These are phyloP conservation scores for Citrus unshiu DNA, from an alignment of 345 rosid species.

Conservation along the genomic window DNA sequence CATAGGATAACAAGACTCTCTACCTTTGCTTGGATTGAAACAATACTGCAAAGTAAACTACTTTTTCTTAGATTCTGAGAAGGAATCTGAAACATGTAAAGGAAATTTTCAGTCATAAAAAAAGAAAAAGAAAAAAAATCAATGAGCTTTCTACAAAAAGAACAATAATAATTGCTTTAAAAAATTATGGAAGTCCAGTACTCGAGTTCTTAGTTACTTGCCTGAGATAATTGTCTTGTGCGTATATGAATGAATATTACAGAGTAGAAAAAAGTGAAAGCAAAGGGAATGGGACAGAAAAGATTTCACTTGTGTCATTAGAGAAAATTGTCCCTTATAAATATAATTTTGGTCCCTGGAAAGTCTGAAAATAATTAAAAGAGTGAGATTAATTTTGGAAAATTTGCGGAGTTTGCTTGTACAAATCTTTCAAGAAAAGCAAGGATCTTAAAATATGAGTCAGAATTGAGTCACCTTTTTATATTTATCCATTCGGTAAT, in stretches of 20 bases:
- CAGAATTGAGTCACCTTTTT: neutral
- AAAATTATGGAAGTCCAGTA: neutral
- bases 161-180: too few species aligned
- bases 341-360: neutral
- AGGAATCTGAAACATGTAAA: conserved; percentile 32
- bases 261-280: neutral
- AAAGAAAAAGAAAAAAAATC: neutral
- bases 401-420: neutral
- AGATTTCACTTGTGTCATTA: conserved; percentile 12
- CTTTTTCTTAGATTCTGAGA: conserved; percentile 12
- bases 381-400: neutral
- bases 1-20: conserved; percentile 12
- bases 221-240: conserved; percentile 3
- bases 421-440: neutral
- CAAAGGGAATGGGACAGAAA: neutral
- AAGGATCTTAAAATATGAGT: neutral
- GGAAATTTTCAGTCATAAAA: neutral
- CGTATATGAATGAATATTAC: neutral
- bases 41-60: neutral
- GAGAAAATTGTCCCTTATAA: neutral
- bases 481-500: too few species aligned
- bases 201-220: conserved; percentile 13
- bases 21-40: neutral
- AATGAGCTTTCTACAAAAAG: too few species aligned
- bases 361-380: neutral